Conservation (phyloP, 768 basidiomycete species). For the Multifurca ochricompacta region DNA sequence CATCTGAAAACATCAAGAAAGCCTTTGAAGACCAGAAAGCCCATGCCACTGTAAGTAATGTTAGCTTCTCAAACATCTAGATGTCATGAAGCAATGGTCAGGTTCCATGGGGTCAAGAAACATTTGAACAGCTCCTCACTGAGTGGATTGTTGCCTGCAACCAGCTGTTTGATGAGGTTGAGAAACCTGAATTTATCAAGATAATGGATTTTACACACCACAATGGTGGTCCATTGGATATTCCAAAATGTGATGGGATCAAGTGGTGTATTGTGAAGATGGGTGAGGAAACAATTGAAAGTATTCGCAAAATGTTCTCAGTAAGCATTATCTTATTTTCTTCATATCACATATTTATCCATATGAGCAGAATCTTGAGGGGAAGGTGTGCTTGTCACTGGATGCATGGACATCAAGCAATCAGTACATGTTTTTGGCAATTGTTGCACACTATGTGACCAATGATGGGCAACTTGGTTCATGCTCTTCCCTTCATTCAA, state of each 20-base stretch:
- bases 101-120: not conserved
- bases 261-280: not conserved
- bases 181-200: not conserved
- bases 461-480: not conserved
- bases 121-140: not conserved
- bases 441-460: not conserved
- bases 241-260: not conserved
- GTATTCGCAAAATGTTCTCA: not conserved
- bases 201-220: not conserved
- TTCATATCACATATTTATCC: not conserved
- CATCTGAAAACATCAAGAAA: not conserved
- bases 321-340: not conserved
- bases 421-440: not conserved
- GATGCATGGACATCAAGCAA: conserved; percentile 4
- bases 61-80: too few species aligned
- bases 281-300: not conserved
- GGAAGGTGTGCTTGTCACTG: not conserved
- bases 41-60: too few species aligned
- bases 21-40: too few species aligned
- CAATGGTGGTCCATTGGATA: not conserved
- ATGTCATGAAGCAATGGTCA: too few species aligned
- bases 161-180: not conserved
- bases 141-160: not conserved
- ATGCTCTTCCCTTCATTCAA: too few species aligned
- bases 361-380: too few species aligned